Evolutionary conservation across 164 flowering plant genomes (phyloP), one percentile per base, ranked within the genome.

Genomic region (Amborella trichopoda): DNA sequence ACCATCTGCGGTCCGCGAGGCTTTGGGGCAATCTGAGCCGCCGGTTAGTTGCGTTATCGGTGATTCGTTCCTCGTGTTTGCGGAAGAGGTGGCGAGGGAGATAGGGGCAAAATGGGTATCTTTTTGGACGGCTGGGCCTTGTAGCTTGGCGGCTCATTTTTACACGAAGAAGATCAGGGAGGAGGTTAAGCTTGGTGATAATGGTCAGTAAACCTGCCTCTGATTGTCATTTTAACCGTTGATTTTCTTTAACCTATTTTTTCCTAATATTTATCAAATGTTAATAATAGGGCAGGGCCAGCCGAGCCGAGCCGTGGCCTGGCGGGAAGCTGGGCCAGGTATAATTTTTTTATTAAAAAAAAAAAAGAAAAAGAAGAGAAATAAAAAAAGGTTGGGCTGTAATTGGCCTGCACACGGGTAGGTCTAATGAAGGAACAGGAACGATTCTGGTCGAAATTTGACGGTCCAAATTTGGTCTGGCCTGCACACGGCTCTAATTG

Each of bases 61-160:
- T 4, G 77, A 71, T 20, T 64, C 68, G 9, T 72, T 77, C 17
- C 27, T 63, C n/a, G 61, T 64, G 64, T 71, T 68, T 21, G 60
- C 41, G 1, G 66, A 51, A 0, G 66, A 61, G 6, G 27, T 74
- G 47, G 83, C 83, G 1, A 64, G 50, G 48, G 62, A 68, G 21
- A 25, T 57, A 57, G 25, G 42, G 0, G 74, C 74, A 2, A 72
- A 73, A 0, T 77, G 75, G 83, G 42, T 74, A 2, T 40, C 76
- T 1, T 19, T 70, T 5, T 76, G 72, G 76, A 51, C 69, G 1
- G 47, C 59, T 0, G 74, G 65, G 0, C 58, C 72, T 10, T 37
- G 44, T 16, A 28, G 70, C 2, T 37, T 73, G 1, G 32, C 64
- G 6, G 22, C 47, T 23, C 74, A 66, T 12, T 14, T 53, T 22